Conservation (phyloP, 2,329 filamentous ascomycete species). For the Apiospora aurea region DNA sequence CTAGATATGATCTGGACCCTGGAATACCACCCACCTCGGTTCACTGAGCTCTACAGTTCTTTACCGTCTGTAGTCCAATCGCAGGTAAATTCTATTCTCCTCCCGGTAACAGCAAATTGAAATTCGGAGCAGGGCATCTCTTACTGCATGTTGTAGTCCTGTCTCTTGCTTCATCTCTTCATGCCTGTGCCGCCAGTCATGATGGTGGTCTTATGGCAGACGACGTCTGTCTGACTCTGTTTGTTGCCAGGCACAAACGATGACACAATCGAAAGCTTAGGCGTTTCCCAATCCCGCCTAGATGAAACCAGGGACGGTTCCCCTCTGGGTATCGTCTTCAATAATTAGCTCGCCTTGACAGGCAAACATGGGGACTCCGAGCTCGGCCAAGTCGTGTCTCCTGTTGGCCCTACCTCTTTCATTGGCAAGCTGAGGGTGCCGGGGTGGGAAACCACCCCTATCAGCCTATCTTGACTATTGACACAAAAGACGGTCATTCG, state of each 20-base stretch:
- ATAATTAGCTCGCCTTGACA: background rate
- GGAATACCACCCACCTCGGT: background rate
- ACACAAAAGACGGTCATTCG: constrained; percentile 16
- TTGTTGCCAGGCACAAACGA: constrained; percentile 7
- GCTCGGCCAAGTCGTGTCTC: constrained; percentile 2
- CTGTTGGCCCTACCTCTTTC: constrained; percentile 1
- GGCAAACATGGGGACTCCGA: constrained; percentile 6
- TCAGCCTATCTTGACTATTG: background rate
- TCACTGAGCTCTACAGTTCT: background rate
- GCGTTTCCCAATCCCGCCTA: constrained; percentile 9
- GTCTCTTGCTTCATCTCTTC: background rate
- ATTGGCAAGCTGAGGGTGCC: background rate
- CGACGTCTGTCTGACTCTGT: constrained; percentile 6
- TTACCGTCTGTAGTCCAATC: background rate
- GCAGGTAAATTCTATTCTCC: background rate
- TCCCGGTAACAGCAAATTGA: background rate
- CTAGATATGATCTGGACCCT: constrained; percentile 12
- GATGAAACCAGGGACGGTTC: background rate
- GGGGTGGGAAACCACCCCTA: background rate
- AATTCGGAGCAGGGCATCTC: background rate
- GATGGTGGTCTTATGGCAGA: constrained; percentile 14
- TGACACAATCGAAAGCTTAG: constrained; percentile 11
- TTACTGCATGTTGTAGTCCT: background rate
- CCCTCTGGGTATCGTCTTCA: constrained; percentile 1
- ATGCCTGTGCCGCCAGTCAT: background rate